phyloP scores from a whole-genome alignment of 2,329 filamentous ascomycete species.

The Fusarium sp. region DNA sequence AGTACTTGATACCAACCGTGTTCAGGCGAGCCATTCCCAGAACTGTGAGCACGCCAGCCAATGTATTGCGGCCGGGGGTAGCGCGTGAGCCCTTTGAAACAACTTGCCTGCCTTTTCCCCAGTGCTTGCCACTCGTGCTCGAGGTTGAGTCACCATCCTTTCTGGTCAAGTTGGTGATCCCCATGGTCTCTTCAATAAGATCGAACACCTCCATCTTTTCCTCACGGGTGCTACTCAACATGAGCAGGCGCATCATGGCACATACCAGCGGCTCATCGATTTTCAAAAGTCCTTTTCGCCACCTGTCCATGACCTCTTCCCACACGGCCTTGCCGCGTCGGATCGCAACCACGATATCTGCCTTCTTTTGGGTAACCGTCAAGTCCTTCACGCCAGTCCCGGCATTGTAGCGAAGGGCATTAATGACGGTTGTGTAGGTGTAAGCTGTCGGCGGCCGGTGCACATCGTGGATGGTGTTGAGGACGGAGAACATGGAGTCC shows the following conservation, averaged over 20 bases:
- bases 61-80: conserved; percentile 64
- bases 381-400: conserved; percentile 43
- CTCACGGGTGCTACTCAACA: conserved; percentile 67
- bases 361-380: conserved; percentile 46
- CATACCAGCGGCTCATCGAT: conserved; percentile 85
- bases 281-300: conserved; percentile 75
- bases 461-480: conserved; percentile 76
- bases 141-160: conserved; percentile 10
- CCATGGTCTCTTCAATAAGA: conserved; percentile 85
- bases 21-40: conserved; percentile 71
- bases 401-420: conserved; percentile 70
- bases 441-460: conserved; percentile 71
- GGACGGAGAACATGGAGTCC: conserved; percentile 83
- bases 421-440: conserved; percentile 88
- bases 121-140: conserved; percentile 13
- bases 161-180: conserved; percentile 69
- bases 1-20: conserved; percentile 78
- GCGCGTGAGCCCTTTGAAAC: conserved; percentile 49
- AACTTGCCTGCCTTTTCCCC: conserved; percentile 19
- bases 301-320: conserved; percentile 82
- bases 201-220: conserved; percentile 80
- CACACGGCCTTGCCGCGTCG: conserved; percentile 80
- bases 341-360: conserved; percentile 61
- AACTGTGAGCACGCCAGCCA: conserved; percentile 77
- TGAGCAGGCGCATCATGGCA: conserved; percentile 83